Evolutionary conservation across 352 stramenopile species (phyloP).

Genomic region (Globisporangium paroecandrum): DNA sequence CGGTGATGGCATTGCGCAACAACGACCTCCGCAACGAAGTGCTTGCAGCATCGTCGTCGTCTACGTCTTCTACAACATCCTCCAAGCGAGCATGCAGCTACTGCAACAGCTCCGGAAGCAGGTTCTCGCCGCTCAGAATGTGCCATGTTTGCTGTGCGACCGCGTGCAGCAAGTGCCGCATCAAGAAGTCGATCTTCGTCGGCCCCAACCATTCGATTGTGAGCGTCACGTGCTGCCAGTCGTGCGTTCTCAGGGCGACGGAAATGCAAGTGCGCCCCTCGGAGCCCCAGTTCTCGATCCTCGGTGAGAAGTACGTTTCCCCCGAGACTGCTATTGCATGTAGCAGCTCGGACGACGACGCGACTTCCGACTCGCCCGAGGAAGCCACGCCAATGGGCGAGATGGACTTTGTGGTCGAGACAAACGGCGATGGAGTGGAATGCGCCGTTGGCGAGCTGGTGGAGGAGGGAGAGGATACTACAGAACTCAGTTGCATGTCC

Average conservation of each 20-base stretch:
- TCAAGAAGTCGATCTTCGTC: conserved; percentile 49
- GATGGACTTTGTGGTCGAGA: no score
- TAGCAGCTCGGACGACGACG: no score
- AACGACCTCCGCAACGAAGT: not conserved
- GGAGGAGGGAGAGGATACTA: no score
- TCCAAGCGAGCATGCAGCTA: no score
- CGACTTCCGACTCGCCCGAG: no score
- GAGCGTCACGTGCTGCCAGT: not conserved
- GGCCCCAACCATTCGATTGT: conserved; percentile 13
- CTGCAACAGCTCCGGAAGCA: not conserved
- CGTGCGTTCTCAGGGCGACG: conserved; percentile 13
- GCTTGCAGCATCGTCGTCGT: no score
- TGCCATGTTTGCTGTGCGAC: conserved; percentile 43
- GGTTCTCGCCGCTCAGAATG: conserved; percentile 19
- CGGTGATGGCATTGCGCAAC: conserved; percentile 34
- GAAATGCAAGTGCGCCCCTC: conserved; percentile 26
- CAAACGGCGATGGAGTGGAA: no score
- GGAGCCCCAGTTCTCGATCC: conserved; percentile 27
- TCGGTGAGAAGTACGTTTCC: conserved; percentile 8
- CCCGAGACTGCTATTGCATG: no score
- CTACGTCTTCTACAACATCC: no score
- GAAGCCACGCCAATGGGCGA: no score
- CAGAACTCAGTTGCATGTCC: no score
- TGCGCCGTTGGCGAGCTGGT: no score
- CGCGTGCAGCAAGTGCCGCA: conserved; percentile 40